Conservation (phyloP, 768 basidiomycete genomes). For the Rubroboletus pulcherrimus region DNA sequence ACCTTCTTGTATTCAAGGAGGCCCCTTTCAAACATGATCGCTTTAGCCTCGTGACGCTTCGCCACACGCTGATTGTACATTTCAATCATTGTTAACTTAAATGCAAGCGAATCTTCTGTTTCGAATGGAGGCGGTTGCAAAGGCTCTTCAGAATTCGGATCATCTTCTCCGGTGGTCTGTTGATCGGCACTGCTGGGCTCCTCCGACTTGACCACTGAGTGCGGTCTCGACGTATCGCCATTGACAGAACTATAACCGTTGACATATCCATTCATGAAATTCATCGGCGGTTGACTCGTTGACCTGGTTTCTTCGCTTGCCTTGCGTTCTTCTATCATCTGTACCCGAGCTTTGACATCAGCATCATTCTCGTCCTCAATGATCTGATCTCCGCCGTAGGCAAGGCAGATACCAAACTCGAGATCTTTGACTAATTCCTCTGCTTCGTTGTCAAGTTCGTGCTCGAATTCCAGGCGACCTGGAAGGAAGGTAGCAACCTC, state of each 20-base stretch:
- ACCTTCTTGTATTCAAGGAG: conserved; percentile 95
- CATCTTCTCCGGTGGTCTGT: conserved; percentile 47
- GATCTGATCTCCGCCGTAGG: conserved; percentile 81
- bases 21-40: conserved; percentile 87
- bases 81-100: conserved; percentile 87
- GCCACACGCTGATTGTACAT: conserved; percentile 89
- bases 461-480: conserved; percentile 97
- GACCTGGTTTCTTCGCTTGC: conserved; percentile 15
- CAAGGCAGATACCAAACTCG: conserved; percentile 87
- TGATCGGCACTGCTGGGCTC: conserved; percentile 38
- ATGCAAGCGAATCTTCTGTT: conserved; percentile 74
- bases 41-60: conserved; percentile 80
- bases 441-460: conserved; percentile 95
- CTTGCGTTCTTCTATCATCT: conserved; percentile 40
- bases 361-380: conserved; percentile 74
- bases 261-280: conserved; percentile 25
- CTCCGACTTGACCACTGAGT: conserved; percentile 37
- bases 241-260: conserved; percentile 38
- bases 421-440: conserved; percentile 94
- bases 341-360: conserved; percentile 56
- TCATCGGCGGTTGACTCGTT: conserved; percentile 22
- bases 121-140: conserved; percentile 77
- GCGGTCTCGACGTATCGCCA: conserved; percentile 30
- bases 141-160: conserved; percentile 59
- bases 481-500: conserved; percentile 93